Evolutionary conservation across 208 protist genomes (phyloP).

Genomic region (Entamoeba invadens): DNA sequence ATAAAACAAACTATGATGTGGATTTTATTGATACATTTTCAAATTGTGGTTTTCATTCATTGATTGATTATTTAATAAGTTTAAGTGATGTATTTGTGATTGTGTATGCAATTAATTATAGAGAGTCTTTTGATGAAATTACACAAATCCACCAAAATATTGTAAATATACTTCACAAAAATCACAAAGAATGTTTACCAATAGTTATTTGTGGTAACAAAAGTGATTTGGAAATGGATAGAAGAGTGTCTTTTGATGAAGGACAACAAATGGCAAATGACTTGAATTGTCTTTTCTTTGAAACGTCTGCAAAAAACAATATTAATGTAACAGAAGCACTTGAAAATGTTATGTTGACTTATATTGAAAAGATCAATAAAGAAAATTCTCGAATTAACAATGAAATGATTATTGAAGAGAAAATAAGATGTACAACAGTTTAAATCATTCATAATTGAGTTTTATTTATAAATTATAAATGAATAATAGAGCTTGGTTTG

Average conservation of each 20-base stretch:
- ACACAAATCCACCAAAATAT: conserved; percentile 51
- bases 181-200: conserved; percentile 20
- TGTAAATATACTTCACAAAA: conserved; percentile 46
- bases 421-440: no score
- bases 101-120: conserved; percentile 52
- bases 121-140: conserved; percentile 49
- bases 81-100: conserved; percentile 59
- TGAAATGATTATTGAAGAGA: no score
- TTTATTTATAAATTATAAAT: no score
- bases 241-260: conserved; percentile 35
- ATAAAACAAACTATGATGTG: no score
- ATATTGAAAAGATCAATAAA: no score
- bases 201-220: conserved; percentile 50
- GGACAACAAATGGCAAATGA: not conserved
- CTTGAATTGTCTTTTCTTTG: not conserved
- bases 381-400: no score
- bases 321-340: no score
- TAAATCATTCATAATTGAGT: no score
- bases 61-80: conserved; percentile 60
- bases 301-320: not conserved
- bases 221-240: conserved; percentile 35
- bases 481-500: no score
- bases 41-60: no score
- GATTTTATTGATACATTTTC: no score
- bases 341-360: no score